phyloP scores from a whole-genome alignment of 1,284 basidiomycete species.

The Apiotrichum brassicae region DNA sequence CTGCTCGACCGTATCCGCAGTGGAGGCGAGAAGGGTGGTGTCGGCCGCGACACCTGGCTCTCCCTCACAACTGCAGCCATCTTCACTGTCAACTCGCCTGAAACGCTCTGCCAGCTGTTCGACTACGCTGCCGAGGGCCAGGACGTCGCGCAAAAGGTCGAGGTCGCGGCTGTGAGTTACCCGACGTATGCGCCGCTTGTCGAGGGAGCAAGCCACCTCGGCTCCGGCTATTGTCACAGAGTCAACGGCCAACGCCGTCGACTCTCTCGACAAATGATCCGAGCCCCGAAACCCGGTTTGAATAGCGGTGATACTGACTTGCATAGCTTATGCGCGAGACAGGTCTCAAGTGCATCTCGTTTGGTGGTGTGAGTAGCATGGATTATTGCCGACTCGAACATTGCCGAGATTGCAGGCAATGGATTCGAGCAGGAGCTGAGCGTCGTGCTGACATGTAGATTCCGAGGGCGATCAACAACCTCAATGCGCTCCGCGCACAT shows the following conservation, averaged over 20 bases:
- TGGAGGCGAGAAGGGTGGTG: conserved; percentile 16
- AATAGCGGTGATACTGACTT: too few species aligned
- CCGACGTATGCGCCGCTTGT: not conserved
- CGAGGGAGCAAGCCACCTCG: too few species aligned
- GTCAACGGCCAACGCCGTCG: too few species aligned
- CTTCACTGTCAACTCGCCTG: conserved; percentile 43
- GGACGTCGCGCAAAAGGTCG: conserved; percentile 13
- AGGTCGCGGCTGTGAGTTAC: conserved; percentile 24
- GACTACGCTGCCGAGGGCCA: conserved; percentile 26
- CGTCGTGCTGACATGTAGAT: conserved; percentile 11
- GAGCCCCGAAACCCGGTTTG: too few species aligned
- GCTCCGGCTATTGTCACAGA: too few species aligned
- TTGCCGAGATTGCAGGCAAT: too few species aligned
- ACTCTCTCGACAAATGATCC: too few species aligned
- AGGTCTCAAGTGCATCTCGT: conserved; percentile 86
- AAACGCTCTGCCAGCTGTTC: conserved; percentile 33
- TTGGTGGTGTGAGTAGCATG: conserved; percentile 62
- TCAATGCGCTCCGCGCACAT: conserved; percentile 65
- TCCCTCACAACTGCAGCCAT: conserved; percentile 35
- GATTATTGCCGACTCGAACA: too few species aligned
- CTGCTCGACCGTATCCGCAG: conserved; percentile 32
- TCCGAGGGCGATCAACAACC: conserved; percentile 60
- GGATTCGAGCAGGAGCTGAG: conserved; percentile 12
- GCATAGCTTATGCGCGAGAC: conserved; percentile 78
- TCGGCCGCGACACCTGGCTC: conserved; percentile 31